Evolutionary conservation across 2,329 filamentous ascomycete species (phyloP), one percentile per base, ranked within the genome.

Genomic region (Colletotrichum sp.): DNA sequence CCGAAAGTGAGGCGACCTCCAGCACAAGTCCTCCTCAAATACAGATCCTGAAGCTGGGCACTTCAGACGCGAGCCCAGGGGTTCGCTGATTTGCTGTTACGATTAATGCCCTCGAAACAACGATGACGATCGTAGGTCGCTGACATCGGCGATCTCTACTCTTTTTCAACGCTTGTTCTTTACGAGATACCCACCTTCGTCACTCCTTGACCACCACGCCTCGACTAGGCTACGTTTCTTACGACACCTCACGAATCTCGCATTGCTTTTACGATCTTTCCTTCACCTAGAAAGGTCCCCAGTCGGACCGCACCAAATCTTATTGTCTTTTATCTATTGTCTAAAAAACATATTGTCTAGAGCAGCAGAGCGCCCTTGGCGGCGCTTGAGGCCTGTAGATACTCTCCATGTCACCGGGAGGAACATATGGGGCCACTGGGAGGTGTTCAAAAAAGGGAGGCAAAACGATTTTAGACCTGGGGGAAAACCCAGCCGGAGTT

Each of bases 121-220:
- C 56, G 55, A 43, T 73, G 74, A 63, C 55, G 43, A 65, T 70
- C 13, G 61, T 34, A 13, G n/a, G 36, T 59, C 26, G 26, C 34
- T 66, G 55, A 64, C 76, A 69, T 76, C 58, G 72, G 63, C 65
- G 62, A 76, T 64, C 55, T 58, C 30, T 68, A 63, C 59, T 36
- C 36, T 70, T 75, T 71, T 59, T 71, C 59, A 26, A 24, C 63
- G 34, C 63, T 38, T 73, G 13, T 69, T 59, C 32, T 67, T 64
- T 34, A 73, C 34, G 75, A 79, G 80, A 81, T 81, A 81, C 80
- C 80, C 69, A 81, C 80, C 78, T 55, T 43, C 58, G 58, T 67
- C 72, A 66, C 75, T 76, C 72, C 28, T 76, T 75, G 12, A 71
- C 21, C 61, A 56, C 30, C 67, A 71, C 66, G 72, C 75, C 71